Percentiles rank a stretch among this genome's conserved stretches.
These are phyloP conservation scores for Chytridiales sp. DNA, from an alignment of 371 early-diverging fungal species.

Conservation along the genomic window DNA sequence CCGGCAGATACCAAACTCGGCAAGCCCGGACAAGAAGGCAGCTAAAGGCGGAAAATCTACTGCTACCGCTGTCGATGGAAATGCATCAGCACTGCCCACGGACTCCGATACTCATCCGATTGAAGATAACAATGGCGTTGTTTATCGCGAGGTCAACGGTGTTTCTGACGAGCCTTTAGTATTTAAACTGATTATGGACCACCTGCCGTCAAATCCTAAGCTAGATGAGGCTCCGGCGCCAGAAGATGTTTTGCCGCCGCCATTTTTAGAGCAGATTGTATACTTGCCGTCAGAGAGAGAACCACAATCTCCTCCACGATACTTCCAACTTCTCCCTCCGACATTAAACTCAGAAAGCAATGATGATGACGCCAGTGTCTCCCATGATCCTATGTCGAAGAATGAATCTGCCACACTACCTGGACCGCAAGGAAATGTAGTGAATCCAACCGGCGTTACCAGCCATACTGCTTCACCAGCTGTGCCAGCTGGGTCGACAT, in stretches of 20 bases:
- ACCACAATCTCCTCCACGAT: constrained; percentile 1
- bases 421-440: not conserved
- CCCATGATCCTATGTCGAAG: constrained; percentile 3
- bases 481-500: not conserved
- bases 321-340: constrained; percentile 32
- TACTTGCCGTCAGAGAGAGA: constrained; percentile 36
- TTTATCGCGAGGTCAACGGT: constrained; percentile 35
- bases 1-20: constrained; percentile 21
- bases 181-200: constrained; percentile 36
- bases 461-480: constrained; percentile 11
- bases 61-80: constrained; percentile 8
- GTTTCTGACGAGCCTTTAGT: constrained; percentile 35
- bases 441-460: not conserved
- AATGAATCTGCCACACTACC: not conserved
- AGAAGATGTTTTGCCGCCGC: constrained; percentile 29
- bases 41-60: constrained; percentile 7
- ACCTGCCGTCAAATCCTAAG: constrained; percentile 28
- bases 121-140: constrained; percentile 25
- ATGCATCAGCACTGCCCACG: constrained; percentile 3
- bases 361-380: not conserved
- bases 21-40: constrained; percentile 33
- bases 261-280: constrained; percentile 42
- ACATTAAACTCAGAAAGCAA: not conserved
- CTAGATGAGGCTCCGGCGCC: constrained; percentile 19
- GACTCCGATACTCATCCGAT: constrained; percentile 28